Base-by-base conservation (phyloP, 495 filamentous ascomycete genomes). In the Aspergillus wentii region DNA sequence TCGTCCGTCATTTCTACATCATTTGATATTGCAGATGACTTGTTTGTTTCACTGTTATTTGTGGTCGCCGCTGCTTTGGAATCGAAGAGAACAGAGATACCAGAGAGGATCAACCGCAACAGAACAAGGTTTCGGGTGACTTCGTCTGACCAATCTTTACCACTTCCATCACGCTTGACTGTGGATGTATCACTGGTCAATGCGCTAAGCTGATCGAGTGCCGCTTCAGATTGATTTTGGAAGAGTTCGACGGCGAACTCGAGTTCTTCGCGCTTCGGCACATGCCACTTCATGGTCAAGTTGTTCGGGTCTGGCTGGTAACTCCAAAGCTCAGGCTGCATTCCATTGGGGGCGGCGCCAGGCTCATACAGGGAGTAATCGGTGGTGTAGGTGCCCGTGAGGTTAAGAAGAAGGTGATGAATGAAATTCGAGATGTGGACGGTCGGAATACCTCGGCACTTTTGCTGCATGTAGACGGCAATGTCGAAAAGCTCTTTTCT, bases 91-190 rank as follows among this genome's bases (percentile, higher is more conserved):
- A 85, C 78, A 7, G 90, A 86, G 8, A 95, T 76, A 26, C 92
- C 92, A 9, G 89, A 94, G 35, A 95, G 72, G 18, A 94, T 72
- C 22, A 99, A 74, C 40, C 90, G 74, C 13, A 97, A 66, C 32
- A 95, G 83, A 3, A 88, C 83, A 31, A 99, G 61, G 57, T 94
- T 94, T 40, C 92, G 69, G 3, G 88, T 86, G 20, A 96, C 82
- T 60, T 97, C 94, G 61, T 99, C 92, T 0, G 90, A 95, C 92
- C 92, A 99, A 48, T 94, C 90, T 60, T 97, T 97, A 35, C 91
- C 92, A 53, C 85, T 94, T 29, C 92, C 92, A 49, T 94, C 88
- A 29, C 91, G 76, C 59, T 90, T 96, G 19, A 95, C 80, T n/a
- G 74, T 82, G 4, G 90, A 87, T 20, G 79, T 77, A 23, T 87